Percentiles rank a stretch among this genome's conserved stretches.
These are phyloP conservation scores for Dactylorhiza incarnata DNA, from an alignment of 106 monocot genomes.

Conservation along the genomic window DNA sequence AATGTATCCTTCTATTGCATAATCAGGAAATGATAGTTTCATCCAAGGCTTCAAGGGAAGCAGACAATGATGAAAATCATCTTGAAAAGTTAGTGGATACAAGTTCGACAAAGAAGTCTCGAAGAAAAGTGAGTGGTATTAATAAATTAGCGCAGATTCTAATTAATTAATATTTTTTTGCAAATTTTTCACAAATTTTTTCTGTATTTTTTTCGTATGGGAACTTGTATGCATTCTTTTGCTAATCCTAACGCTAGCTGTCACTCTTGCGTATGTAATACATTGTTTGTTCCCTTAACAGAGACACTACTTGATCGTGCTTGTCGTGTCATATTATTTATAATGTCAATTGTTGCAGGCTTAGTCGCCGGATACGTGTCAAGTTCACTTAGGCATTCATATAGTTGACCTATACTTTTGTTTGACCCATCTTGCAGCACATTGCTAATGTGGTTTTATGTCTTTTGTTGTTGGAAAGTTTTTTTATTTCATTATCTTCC, in stretches of 20 bases:
- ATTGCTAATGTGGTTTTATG: not conserved
- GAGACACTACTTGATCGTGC: no score
- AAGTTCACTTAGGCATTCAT: no score
- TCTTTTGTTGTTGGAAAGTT: not conserved
- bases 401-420: no score
- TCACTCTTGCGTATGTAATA: not conserved
- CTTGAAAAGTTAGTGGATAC: not conserved
- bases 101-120: not conserved
- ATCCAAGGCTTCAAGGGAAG: not conserved
- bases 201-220: no score
- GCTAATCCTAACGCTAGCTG: no score
- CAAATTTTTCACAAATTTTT: no score
- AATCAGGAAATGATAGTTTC: slow-evolving; percentile 6
- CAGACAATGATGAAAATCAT: not conserved
- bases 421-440: no score
- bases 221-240: no score
- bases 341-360: not conserved
- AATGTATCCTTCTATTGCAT: not conserved
- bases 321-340: no score
- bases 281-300: no score
- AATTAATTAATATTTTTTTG: no score
- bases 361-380: not conserved
- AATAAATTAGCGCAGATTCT: no score
- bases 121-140: not conserved
- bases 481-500: not conserved